Evolutionary conservation across 352 stramenopile genomes (phyloP).

Genomic region (Phytophthora quininea): DNA sequence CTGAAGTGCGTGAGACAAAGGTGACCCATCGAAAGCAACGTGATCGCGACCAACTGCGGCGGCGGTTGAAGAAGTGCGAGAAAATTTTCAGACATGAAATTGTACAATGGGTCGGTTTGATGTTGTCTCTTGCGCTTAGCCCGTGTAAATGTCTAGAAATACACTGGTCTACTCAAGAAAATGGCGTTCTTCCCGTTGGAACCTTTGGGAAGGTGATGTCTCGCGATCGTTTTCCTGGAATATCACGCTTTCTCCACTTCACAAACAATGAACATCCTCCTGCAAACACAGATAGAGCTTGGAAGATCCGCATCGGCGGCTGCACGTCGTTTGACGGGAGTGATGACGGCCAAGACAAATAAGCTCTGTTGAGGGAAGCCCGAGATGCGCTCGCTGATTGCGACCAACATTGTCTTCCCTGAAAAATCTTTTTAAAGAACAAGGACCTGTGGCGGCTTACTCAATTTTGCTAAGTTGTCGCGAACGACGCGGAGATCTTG

Average conservation of each 20-base stretch:
- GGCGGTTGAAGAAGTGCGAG: background rate
- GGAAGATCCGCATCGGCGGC: slow-evolving; percentile 22
- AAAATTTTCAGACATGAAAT: slow-evolving; percentile 10
- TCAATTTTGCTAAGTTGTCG: too few relatives aligned
- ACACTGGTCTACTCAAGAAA: background rate
- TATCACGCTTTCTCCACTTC: slow-evolving; percentile 14
- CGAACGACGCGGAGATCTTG: too few relatives aligned
- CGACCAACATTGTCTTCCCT: too few relatives aligned
- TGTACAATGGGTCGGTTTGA: slow-evolving; percentile 8
- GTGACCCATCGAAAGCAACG: slow-evolving; percentile 1
- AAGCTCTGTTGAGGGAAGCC: too few relatives aligned
- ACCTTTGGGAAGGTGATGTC: slow-evolving; percentile 11
- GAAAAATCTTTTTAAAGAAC: too few relatives aligned
- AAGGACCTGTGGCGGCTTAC: too few relatives aligned
- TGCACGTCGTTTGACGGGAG: too few relatives aligned
- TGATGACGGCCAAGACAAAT: too few relatives aligned
- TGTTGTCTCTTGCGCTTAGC: slow-evolving; percentile 1
- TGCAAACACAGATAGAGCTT: slow-evolving; percentile 6
- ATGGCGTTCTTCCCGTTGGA: background rate
- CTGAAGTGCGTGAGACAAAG: background rate
- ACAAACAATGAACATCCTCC: background rate
- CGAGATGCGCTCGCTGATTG: too few relatives aligned
- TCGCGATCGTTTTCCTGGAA: slow-evolving; percentile 7
- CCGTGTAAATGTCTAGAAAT: background rate
- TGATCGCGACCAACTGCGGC: background rate